These are phyloP conservation scores for Phytophthora colocasiae DNA, from an alignment of 352 stramenopile genomes.

Conservation along the genomic window DNA sequence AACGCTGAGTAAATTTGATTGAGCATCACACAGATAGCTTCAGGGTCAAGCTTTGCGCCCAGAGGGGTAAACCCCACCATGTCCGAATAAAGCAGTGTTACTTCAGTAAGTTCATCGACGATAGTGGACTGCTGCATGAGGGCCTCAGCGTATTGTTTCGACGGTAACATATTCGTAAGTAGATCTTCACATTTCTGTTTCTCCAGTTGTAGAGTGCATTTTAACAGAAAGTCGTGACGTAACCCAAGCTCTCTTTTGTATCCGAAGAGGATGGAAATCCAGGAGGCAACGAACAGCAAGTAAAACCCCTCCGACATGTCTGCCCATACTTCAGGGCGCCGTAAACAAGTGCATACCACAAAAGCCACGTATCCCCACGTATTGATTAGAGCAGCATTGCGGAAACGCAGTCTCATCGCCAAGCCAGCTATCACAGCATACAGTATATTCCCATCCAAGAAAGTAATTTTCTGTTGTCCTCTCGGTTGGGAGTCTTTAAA, in stretches of 20 bases:
- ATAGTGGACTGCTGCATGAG: slow-evolving; percentile 79
- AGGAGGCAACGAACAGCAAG: slow-evolving; percentile 41
- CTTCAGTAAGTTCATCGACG: slow-evolving; percentile 82
- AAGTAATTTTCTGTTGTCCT: slow-evolving; percentile 25
- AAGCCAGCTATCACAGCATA: slow-evolving; percentile 65
- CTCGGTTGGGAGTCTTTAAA: slow-evolving; percentile 8
- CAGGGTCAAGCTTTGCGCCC: slow-evolving; percentile 61
- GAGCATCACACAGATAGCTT: slow-evolving; percentile 78
- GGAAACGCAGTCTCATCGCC: slow-evolving; percentile 63
- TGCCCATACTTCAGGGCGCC: slow-evolving; percentile 37
- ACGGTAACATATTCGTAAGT: slow-evolving; percentile 88
- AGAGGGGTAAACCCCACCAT: slow-evolving; percentile 88
- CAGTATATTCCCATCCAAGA: slow-evolving; percentile 62
- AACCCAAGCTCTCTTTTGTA: slow-evolving; percentile 74
- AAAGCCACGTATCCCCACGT: slow-evolving; percentile 47
- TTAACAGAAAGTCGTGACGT: slow-evolving; percentile 79
- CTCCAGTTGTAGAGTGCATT: slow-evolving; percentile 78
- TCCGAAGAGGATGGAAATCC: slow-evolving; percentile 51
- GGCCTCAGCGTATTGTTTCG: slow-evolving; percentile 71
- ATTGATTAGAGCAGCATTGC: slow-evolving; percentile 58
- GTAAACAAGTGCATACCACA: slow-evolving; percentile 29
- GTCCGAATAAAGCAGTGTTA: slow-evolving; percentile 88
- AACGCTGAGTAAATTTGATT: slow-evolving; percentile 87
- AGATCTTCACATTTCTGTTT: slow-evolving; percentile 86
- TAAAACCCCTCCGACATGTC: slow-evolving; percentile 51